Evolutionary conservation across 2,329 filamentous ascomycete genomes (phyloP), one percentile per base, ranked within the genome.

Genomic region (Elsinoe batatas): DNA sequence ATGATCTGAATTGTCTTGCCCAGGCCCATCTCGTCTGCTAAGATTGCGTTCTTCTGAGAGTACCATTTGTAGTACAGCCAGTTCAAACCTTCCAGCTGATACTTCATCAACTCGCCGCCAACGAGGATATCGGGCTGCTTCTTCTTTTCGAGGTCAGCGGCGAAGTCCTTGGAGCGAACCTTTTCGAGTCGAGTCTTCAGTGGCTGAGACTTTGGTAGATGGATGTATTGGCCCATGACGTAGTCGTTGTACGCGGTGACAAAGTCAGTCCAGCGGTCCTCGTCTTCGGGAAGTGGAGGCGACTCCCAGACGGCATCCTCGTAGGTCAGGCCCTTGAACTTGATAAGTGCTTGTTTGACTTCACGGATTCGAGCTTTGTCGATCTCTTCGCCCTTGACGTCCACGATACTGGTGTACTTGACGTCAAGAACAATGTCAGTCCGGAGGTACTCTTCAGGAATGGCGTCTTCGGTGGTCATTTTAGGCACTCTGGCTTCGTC

Each of bases 1-100:
- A 97, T 87, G 53, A 96, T 83, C 67, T 98, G 93, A 32, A 98
- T 88, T 0, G 93, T 98, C 74, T 98, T 98, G 32, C 93, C 93
- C 1, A 98, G 80, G 38, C 93, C 93, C 93, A 98, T 98, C 67
- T 98, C 93, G 66, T 98, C 93, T 0, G 93, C 93, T 5, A 97
- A 79, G 57, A 97, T 91, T 26, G 90, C 87, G 64, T 93, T 97
- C 65, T 87, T 84, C 62, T 84, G 78, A 51, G 80, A 77, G 64
- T 90, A 87, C 76, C 88, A 97, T 66, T 93, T 93, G 68, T 87
- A 91, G 58, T 95, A 84, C 2, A 98, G 79, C 91, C 93, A 98
- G 64, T 97, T 96, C 53, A 96, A 75, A 17, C 93, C 93, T 58
- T 96, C 88, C 43, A 94, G 73, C 67, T 98, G 93, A 64, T 98